Conservation (phyloP, 2,329 filamentous ascomycete genomes). For the Botrytis aclada region DNA sequence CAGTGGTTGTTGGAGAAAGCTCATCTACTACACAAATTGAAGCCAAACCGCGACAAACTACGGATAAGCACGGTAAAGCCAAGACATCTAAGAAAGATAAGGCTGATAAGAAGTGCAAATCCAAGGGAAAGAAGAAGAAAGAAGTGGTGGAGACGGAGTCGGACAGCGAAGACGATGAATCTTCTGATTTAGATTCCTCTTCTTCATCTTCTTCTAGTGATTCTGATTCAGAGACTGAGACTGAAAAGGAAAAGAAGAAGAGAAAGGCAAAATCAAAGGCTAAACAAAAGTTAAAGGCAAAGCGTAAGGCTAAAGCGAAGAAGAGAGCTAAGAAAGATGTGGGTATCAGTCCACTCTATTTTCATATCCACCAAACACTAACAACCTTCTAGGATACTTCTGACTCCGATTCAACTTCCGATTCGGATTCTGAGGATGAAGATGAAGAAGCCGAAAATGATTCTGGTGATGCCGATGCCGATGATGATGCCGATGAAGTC, state of each 20-base stretch:
- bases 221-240: slow-evolving; percentile 34
- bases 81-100: slow-evolving; percentile 33
- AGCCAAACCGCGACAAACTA: slow-evolving; percentile 27
- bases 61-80: slow-evolving; percentile 25
- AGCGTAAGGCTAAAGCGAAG: slow-evolving; percentile 43
- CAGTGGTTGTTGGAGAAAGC: slow-evolving; percentile 24
- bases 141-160: slow-evolving; percentile 11
- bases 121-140: slow-evolving; percentile 22
- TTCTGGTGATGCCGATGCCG: slow-evolving; percentile 13
- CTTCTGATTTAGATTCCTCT: slow-evolving; percentile 1
- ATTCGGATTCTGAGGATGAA: slow-evolving; percentile 32
- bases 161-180: slow-evolving; percentile 19
- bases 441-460: slow-evolving; percentile 18
- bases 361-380: slow-evolving; percentile 17
- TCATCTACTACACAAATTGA: slow-evolving; percentile 28
- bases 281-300: slow-evolving; percentile 37
- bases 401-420: slow-evolving; percentile 37
- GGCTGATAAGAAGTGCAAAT: slow-evolving; percentile 18
- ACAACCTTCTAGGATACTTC: slow-evolving; percentile 29
- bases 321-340: slow-evolving; percentile 39
- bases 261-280: slow-evolving; percentile 40
- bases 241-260: slow-evolving; percentile 38
- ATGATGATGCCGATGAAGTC: slow-evolving; percentile 21
- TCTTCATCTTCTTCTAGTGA: slow-evolving; percentile 23
- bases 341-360: slow-evolving; percentile 16